phyloP scores from a whole-genome alignment of 139 green algal species.

The Chlamydomonas incerta region DNA sequence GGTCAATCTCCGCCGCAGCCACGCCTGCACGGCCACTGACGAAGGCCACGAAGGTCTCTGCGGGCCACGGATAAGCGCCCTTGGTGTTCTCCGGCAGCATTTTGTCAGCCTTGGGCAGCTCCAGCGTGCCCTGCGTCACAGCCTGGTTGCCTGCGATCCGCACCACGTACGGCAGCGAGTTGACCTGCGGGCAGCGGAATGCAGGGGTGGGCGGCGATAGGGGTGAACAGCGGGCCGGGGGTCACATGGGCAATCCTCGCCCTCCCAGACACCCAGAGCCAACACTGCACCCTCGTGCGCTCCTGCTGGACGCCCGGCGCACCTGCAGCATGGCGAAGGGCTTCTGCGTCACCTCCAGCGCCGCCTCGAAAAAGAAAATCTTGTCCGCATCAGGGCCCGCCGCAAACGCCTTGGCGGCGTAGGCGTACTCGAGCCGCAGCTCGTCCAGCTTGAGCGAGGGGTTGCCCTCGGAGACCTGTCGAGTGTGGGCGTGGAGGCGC shows the following conservation, averaged over 20 bases:
- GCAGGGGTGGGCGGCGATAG: background rate
- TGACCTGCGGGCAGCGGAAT: constrained; percentile 30
- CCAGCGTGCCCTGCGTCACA: constrained; percentile 23
- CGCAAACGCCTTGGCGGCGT: constrained; percentile 46
- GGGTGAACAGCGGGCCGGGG: too few relatives aligned
- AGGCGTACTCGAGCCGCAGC: constrained; percentile 39
- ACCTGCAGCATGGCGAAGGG: constrained; percentile 65
- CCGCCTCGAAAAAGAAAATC: constrained; percentile 75
- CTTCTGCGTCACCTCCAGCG: constrained; percentile 55
- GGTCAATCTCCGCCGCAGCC: constrained; percentile 59
- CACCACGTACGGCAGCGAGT: constrained; percentile 71
- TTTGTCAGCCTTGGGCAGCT: constrained; percentile 30
- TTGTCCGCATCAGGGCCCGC: constrained; percentile 12
- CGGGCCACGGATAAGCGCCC: constrained; percentile 68
- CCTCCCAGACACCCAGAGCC: too few relatives aligned
- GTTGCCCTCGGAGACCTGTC: constrained; percentile 11
- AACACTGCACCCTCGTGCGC: too few relatives aligned
- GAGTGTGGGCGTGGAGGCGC: too few relatives aligned
- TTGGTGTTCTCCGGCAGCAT: constrained; percentile 44
- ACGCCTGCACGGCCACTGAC: constrained; percentile 55
- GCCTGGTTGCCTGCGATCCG: constrained; percentile 49
- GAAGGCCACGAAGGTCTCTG: constrained; percentile 66
- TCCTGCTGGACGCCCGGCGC: too few relatives aligned
- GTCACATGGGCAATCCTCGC: too few relatives aligned
- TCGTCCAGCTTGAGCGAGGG: constrained; percentile 27